Percentiles rank a stretch among this genome's conserved stretches.
Evolutionary conservation across 73 alveolate genomes (phyloP).

Genomic region (Paramecium octaurelia): DNA sequence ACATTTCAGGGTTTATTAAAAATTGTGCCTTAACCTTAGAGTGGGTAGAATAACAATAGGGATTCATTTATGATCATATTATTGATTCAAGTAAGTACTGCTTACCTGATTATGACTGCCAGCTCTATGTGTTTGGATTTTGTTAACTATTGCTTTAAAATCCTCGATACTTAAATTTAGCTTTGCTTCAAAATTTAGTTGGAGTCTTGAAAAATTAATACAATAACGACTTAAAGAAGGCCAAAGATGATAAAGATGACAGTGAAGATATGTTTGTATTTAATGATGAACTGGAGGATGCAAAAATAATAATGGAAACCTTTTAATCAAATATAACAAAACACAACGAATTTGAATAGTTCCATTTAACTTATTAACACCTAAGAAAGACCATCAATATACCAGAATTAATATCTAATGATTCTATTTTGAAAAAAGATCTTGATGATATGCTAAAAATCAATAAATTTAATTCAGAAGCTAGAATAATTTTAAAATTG

Average conservation of each 20-base stretch:
- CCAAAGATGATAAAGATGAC: neutral
- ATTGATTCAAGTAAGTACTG: neutral
- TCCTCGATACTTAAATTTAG: neutral
- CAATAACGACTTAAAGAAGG: neutral
- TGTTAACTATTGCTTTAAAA: neutral
- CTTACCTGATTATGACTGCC: neutral
- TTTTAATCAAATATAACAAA: neutral
- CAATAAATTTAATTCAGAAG: neutral
- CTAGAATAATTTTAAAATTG: neutral
- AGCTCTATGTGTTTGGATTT: neutral
- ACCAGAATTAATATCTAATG: neutral
- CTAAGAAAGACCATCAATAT: neutral
- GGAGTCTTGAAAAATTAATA: neutral
- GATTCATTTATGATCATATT: neutral
- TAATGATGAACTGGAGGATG: neutral
- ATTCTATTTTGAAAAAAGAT: neutral
- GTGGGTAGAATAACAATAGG: neutral
- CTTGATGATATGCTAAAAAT: conserved; percentile 7
- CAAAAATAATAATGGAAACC: neutral
- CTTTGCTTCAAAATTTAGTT: neutral
- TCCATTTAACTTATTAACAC: neutral
- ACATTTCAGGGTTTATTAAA: neutral
- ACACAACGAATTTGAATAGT: neutral
- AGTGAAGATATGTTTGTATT: neutral
- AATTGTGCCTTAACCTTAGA: neutral